These are phyloP conservation scores for Solidago caesia DNA, from an alignment of 129 eudicot species.

Conservation along the genomic window DNA sequence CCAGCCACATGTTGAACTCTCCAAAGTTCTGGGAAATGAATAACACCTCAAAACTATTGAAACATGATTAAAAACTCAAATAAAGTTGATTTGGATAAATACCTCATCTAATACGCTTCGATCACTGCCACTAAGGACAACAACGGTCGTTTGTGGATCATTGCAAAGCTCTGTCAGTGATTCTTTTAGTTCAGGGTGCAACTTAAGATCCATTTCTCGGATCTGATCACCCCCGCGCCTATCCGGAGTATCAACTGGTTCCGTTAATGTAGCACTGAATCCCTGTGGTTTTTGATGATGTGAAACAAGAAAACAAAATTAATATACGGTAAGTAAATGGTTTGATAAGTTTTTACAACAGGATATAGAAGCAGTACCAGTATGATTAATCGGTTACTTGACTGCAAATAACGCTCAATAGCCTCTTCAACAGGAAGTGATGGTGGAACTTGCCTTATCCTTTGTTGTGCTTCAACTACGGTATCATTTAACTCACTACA, in stretches of 20 bases:
- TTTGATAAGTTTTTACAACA: not conserved
- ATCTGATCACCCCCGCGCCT: constrained; percentile 94
- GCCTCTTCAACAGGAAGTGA: constrained; percentile 59
- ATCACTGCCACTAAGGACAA: constrained; percentile 91
- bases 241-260: constrained; percentile 80
- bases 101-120: constrained; percentile 78
- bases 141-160: constrained; percentile 80
- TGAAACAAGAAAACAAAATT: not conserved
- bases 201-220: constrained; percentile 88
- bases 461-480: constrained; percentile 89
- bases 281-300: constrained; percentile 54
- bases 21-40: constrained; percentile 62
- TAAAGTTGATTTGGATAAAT: constrained; percentile 9
- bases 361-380: constrained; percentile 49
- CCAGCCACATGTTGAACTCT: constrained; percentile 89
- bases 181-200: constrained; percentile 78
- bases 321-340: not conserved
- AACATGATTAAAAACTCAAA: not conserved
- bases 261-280: constrained; percentile 85
- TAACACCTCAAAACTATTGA: not conserved
- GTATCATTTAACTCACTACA: constrained; percentile 90
- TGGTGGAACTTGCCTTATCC: constrained; percentile 85
- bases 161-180: constrained; percentile 58
- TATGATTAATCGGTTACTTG: constrained; percentile 80
- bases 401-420: constrained; percentile 55